Percentiles rank a stretch among this genome's conserved stretches.
These are phyloP conservation scores for Evansstolkia leycettana DNA, from an alignment of 495 filamentous ascomycete genomes.

Conservation along the genomic window DNA sequence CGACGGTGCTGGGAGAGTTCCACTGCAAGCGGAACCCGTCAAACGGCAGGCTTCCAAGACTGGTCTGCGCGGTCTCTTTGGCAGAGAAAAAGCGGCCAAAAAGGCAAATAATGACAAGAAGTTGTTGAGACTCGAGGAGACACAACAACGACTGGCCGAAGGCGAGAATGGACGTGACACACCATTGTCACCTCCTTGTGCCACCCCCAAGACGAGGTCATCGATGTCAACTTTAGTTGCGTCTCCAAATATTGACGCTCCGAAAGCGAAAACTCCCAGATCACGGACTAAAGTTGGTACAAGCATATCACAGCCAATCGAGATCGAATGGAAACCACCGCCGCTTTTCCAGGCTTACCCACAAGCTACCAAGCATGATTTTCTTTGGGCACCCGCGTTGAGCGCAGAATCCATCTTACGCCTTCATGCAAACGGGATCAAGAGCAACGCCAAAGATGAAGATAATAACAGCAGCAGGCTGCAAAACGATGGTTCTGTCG, in stretches of 20 bases:
- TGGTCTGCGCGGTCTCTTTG: conserved; percentile 27
- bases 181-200: conserved; percentile 15
- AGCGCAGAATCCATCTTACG: conserved; percentile 53
- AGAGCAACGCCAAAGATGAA: conserved; percentile 28
- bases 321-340: conserved; percentile 57
- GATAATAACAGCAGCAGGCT: conserved; percentile 11
- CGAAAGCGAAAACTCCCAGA: conserved; percentile 3
- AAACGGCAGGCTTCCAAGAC: conserved; percentile 30
- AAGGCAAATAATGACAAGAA: conserved; percentile 15
- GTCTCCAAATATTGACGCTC: background rate
- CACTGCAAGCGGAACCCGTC: conserved; percentile 18
- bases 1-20: conserved; percentile 19
- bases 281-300: conserved; percentile 10
- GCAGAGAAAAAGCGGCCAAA: conserved; percentile 21
- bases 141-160: conserved; percentile 7
- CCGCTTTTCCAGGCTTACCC: conserved; percentile 87
- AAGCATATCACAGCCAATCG: conserved; percentile 9
- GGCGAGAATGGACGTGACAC: conserved; percentile 5
- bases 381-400: conserved; percentile 33
- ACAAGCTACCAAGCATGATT: conserved; percentile 56
- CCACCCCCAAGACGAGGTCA: conserved; percentile 16
- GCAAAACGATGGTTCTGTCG: conserved; percentile 13
- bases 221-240: conserved; percentile 10
- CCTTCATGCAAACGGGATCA: conserved; percentile 31
- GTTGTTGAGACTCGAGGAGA: conserved; percentile 25